Evolutionary conservation across 768 basidiomycete species (phyloP).

Genomic region (Rhodotorula toruloides): DNA sequence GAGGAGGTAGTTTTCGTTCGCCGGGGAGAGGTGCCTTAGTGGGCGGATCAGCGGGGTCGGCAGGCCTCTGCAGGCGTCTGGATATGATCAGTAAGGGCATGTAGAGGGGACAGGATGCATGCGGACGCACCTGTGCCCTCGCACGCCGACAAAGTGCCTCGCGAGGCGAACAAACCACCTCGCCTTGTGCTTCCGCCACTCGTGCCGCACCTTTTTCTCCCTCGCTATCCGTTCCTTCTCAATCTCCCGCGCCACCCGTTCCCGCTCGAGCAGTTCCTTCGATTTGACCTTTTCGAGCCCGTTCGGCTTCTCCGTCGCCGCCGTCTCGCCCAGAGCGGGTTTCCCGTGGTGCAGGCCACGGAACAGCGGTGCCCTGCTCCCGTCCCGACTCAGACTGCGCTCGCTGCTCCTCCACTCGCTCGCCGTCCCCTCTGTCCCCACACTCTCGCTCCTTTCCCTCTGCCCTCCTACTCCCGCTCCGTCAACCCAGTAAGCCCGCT

Average conservation of each 20-base stretch:
- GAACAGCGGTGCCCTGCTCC: slow-evolving; percentile 23
- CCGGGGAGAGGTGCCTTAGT: neutral
- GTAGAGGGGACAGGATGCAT: neutral
- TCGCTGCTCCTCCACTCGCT: neutral
- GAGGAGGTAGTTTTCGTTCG: slow-evolving; percentile 18
- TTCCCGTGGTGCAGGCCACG: neutral
- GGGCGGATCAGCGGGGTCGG: slow-evolving; percentile 5
- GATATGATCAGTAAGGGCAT: neutral
- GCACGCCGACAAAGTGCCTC: slow-evolving; percentile 21
- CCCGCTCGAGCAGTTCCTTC: neutral
- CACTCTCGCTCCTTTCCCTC: neutral
- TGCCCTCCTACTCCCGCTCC: neutral
- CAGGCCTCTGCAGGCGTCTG: neutral
- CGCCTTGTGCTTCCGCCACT: too few species aligned
- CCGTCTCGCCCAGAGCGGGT: neutral
- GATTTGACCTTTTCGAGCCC: neutral
- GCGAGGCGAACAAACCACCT: neutral
- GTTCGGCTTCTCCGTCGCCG: neutral
- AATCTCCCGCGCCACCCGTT: neutral
- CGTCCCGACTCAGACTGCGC: neutral
- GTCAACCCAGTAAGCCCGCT: too few species aligned
- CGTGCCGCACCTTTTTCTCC: neutral
- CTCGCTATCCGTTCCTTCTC: neutral
- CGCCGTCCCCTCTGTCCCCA: neutral
- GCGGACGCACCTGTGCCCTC: slow-evolving; percentile 5